Conservation (phyloP, 176 grass and related monocot species). For the Triticum dicoccoides region DNA sequence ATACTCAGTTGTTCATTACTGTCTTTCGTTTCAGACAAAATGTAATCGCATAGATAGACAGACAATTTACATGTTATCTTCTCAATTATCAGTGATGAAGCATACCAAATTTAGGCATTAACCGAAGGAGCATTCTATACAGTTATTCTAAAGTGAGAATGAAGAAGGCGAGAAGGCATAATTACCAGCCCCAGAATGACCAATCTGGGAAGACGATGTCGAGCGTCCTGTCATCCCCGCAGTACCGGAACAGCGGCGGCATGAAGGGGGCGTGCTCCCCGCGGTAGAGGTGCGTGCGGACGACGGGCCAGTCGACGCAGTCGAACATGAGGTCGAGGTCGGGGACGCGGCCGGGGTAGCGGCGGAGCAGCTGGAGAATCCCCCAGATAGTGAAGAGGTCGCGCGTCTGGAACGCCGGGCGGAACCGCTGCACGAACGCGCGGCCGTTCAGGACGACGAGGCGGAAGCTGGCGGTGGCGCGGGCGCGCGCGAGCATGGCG, state of each 20-base stretch:
- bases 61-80: not conserved
- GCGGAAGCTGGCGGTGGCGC: constrained; percentile 65
- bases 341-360: constrained; percentile 68
- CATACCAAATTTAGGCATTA: not conserved
- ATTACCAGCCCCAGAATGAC: constrained; percentile 99
- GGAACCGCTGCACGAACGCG: constrained; percentile 54
- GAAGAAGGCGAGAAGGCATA: not conserved
- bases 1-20: not conserved
- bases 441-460: constrained; percentile 52
- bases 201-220: constrained; percentile 92
- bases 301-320: constrained; percentile 71
- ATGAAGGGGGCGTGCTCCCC: constrained; percentile 29
- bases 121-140: not conserved
- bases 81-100: not conserved
- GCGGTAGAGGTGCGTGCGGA: constrained; percentile 42
- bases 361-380: constrained; percentile 80
- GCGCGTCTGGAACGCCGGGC: constrained; percentile 60
- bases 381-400: constrained; percentile 89
- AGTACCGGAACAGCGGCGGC: constrained; percentile 76
- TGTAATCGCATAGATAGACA: not conserved
- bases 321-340: constrained; percentile 99
- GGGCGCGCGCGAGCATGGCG: constrained; percentile 51
- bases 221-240: constrained; percentile 56
- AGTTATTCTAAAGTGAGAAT: not conserved
- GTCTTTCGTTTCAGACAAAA: not conserved